Evolutionary conservation across 768 basidiomycete genomes (phyloP).

Genomic region (Rhizopogon vulgaris): DNA sequence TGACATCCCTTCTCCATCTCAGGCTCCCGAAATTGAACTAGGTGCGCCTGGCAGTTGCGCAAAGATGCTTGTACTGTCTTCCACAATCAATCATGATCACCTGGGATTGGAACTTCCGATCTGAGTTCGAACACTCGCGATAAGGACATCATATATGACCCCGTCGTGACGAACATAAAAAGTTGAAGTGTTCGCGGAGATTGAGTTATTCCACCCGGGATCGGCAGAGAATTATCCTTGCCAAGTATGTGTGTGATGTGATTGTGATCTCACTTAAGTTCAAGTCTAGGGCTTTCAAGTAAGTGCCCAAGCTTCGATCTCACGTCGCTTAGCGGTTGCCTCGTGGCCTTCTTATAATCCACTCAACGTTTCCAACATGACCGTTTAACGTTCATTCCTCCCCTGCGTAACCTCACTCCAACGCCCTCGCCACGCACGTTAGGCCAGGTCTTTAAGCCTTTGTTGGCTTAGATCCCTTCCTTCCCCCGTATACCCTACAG

Average conservation of each 20-base stretch:
- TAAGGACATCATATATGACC: background rate
- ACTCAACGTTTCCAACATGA: constrained; percentile 10
- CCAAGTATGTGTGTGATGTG: background rate
- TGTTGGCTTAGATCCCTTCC: constrained; percentile 14
- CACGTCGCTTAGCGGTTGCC: constrained; percentile 27
- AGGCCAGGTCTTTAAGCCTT: constrained; percentile 19
- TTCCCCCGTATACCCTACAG: constrained; percentile 13
- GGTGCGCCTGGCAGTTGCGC: background rate
- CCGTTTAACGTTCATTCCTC: constrained; percentile 10
- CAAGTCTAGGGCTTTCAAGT: constrained; percentile 1
- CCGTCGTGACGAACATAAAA: too few relatives aligned
- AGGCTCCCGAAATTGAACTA: constrained; percentile 23
- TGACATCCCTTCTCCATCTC: constrained; percentile 13
- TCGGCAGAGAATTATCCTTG: too few relatives aligned
- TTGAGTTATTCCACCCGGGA: too few relatives aligned
- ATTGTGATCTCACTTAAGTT: background rate
- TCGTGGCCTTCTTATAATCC: constrained; percentile 31
- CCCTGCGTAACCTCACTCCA: constrained; percentile 18
- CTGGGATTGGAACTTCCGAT: constrained; percentile 1
- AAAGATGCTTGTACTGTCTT: background rate
- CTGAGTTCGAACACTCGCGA: constrained; percentile 4
- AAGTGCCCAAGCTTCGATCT: constrained; percentile 21
- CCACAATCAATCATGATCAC: background rate
- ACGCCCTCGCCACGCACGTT: constrained; percentile 23
- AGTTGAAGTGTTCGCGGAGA: too few relatives aligned